Evolutionary conservation across 164 flowering plant genomes (phyloP).

Genomic region (Kingdonia uniflora): DNA sequence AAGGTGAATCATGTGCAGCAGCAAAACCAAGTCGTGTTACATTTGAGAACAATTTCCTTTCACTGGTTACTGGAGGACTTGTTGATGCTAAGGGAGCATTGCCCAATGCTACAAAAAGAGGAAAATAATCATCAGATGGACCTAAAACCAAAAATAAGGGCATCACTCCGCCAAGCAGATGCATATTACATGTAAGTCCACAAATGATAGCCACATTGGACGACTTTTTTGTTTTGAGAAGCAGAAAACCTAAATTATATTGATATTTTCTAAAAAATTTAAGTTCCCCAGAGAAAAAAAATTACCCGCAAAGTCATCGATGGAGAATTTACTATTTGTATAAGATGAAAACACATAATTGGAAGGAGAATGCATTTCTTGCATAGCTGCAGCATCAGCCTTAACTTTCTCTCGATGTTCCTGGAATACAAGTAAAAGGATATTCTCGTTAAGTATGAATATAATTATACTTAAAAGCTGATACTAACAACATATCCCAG

Average conservation of each 20-base stretch:
- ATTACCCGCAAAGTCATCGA: conserved; percentile 93
- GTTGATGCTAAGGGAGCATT: conserved; percentile 39
- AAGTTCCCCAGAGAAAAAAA: no score
- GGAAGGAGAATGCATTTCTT: conserved; percentile 20
- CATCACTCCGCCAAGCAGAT: no score
- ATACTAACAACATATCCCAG: no score
- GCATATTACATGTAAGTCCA: no score
- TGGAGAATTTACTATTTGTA: conserved; percentile 44
- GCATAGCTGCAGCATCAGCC: conserved; percentile 49
- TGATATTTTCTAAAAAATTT: no score
- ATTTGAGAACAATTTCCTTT: conserved; percentile 58
- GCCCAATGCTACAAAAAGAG: conserved; percentile 50
- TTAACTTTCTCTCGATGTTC: conserved; percentile 58
- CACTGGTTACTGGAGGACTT: conserved; percentile 51
- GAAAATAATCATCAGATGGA: no score
- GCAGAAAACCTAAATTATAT: no score
- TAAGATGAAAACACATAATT: conserved; percentile 22
- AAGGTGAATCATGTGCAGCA: conserved; percentile 73
- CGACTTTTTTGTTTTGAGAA: no score
- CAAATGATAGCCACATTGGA: no score
- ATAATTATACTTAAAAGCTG: no score
- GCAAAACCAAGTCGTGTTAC: conserved; percentile 92
- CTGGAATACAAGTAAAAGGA: conserved; percentile 20
- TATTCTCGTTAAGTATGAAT: no score
- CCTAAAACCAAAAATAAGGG: no score